Evolutionary conservation across 2,329 filamentous ascomycete species (phyloP).

Genomic region (Fusarium keratoplasticum): DNA sequence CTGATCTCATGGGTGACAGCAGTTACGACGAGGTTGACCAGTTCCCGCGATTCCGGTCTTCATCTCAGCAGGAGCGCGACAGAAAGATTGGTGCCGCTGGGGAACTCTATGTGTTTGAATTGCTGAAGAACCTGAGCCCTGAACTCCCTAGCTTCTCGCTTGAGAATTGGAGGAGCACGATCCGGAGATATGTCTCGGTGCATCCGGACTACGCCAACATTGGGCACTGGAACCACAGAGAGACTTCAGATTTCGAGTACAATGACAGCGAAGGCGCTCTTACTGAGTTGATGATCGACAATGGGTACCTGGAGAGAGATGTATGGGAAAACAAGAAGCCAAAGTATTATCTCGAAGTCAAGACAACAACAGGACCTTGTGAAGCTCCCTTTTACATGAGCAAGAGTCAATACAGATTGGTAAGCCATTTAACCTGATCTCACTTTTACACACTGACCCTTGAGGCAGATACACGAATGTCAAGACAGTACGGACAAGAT

Average conservation of each 20-base stretch:
- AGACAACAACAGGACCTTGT: slow-evolving; percentile 55
- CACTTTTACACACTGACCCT: not conserved
- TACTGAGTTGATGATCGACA: slow-evolving; percentile 49
- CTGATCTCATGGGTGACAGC: not conserved
- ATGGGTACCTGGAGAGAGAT: slow-evolving; percentile 45
- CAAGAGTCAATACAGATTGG: slow-evolving; percentile 54
- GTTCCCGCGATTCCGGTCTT: not conserved
- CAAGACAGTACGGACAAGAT: not conserved
- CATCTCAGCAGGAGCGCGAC: not conserved
- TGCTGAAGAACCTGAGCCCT: slow-evolving; percentile 46
- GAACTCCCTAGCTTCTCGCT: slow-evolving; percentile 48
- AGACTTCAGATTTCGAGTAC: slow-evolving; percentile 62
- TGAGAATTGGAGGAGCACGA: slow-evolving; percentile 60
- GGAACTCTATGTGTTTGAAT: slow-evolving; percentile 53
- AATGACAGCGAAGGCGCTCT: slow-evolving; percentile 48
- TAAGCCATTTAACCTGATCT: slow-evolving; percentile 22
- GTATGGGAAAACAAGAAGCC: slow-evolving; percentile 45
- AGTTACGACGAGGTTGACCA: not conserved
- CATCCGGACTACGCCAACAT: slow-evolving; percentile 56
- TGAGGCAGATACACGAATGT: not conserved
- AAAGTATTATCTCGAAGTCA: slow-evolving; percentile 63
- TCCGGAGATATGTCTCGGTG: slow-evolving; percentile 52
- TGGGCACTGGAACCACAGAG: slow-evolving; percentile 48
- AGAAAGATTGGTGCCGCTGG: not conserved
- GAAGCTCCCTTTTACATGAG: slow-evolving; percentile 60